phyloP scores from a whole-genome alignment of 345 rosid species.

The Clarkia xantiana region DNA sequence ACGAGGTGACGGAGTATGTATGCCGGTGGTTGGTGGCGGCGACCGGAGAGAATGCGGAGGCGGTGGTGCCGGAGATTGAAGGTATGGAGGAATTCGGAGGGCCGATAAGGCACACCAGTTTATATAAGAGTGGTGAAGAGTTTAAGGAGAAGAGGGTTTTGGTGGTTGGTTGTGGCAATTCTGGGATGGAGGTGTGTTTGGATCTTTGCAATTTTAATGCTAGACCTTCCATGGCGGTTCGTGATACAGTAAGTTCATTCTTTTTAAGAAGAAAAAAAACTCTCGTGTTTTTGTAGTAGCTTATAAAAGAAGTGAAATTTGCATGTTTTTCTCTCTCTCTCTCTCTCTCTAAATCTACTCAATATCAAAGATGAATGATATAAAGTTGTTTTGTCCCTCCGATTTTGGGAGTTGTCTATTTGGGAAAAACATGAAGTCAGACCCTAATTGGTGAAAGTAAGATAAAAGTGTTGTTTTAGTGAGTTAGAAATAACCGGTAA shows the following conservation, averaged over 20 bases:
- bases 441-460: background rate
- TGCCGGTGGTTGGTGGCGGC: conserved; percentile 80
- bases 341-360: no score
- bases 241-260: conserved; percentile 50
- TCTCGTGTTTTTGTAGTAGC: background rate
- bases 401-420: background rate
- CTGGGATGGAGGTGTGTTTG: conserved; percentile 97
- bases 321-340: no score
- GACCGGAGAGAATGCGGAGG: conserved; percentile 92
- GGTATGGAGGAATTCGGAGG: conserved; percentile 53
- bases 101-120: conserved; percentile 47
- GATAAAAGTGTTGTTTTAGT: background rate
- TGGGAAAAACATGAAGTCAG: background rate
- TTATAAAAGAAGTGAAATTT: no score
- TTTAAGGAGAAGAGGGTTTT: conserved; percentile 55
- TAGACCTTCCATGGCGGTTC: conserved; percentile 66
- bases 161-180: conserved; percentile 95
- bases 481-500: no score
- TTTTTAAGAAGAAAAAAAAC: background rate
- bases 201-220: conserved; percentile 79
- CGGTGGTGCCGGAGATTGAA: conserved; percentile 51
- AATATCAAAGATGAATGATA: no score
- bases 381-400: background rate
- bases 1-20: conserved; percentile 25
- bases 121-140: conserved; percentile 49